These are phyloP conservation scores for Schwanniomyces occidentalis DNA, from an alignment of 805 yeast species.

Conservation along the genomic window DNA sequence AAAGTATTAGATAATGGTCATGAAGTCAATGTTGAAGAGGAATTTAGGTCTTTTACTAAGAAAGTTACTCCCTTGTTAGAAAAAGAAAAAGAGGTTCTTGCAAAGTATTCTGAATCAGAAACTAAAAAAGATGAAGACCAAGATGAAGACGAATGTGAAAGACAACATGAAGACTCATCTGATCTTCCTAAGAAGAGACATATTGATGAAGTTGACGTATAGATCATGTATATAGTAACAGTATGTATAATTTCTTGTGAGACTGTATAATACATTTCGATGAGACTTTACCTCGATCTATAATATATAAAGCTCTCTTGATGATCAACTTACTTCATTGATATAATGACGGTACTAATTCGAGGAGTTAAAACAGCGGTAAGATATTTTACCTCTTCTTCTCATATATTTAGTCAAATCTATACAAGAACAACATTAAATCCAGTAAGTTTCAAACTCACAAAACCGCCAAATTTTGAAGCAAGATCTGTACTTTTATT, in stretches of 20 bases:
- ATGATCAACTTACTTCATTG: too few species aligned
- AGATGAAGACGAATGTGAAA: too few species aligned
- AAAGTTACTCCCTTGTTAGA: conserved; percentile 9
- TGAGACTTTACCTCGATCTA: too few species aligned
- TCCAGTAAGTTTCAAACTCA: conserved; percentile 11
- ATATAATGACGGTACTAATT: not conserved
- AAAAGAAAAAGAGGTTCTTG: conserved; percentile 8
- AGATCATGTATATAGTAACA: too few species aligned
- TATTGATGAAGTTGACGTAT: too few species aligned
- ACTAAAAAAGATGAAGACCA: conserved; percentile 5
- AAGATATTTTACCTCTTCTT: not conserved
- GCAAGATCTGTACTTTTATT: conserved; percentile 34
- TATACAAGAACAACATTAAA: conserved; percentile 14
- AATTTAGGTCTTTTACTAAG: conserved; percentile 13
- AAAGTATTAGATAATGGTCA: conserved; percentile 48
- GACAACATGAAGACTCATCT: too few species aligned
- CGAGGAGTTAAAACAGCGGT: not conserved
- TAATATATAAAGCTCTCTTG: too few species aligned
- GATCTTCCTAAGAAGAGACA: too few species aligned
- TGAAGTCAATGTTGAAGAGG: conserved; percentile 24
- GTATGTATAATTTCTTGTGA: too few species aligned
- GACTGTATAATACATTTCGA: too few species aligned
- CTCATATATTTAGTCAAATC: not conserved
- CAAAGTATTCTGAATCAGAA: conserved; percentile 4
- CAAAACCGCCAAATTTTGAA: conserved; percentile 10